Base-by-base conservation (phyloP, 305 asterid genomes). In the Euphrasia arctica region DNA sequence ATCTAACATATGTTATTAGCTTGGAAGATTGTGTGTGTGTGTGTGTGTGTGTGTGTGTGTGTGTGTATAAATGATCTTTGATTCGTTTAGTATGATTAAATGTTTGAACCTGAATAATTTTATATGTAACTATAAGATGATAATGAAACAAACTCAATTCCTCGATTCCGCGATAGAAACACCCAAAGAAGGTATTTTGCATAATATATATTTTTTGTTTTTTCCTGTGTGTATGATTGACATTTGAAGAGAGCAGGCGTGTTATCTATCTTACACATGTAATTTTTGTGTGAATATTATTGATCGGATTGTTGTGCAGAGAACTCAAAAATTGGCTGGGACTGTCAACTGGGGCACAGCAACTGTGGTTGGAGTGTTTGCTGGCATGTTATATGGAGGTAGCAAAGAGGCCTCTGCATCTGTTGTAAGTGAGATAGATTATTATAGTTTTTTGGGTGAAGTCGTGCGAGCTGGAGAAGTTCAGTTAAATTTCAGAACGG, bases 321-420 rank as follows among this genome's bases (percentile, higher is more conserved):
- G 74, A 69, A 59, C 78, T 32, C 74, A 74, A 28, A 87, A 77
- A 70, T 8, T 84, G 77, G 89, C 87, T 36, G 96, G 97, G 59
- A 87, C 89, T 14, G 94, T 79, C 64, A 85, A 83, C 69, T 85
- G 95, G 96, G 98, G 96, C 49, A 75, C 98, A 36, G 93, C 96
- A 42, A 85, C 95, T 50, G 87, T 87, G 8, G 64, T 87, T 72
- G 97, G 93, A 64, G 71, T 92, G 52, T 89, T 92, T 79, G 90
- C 97, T 60, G 98, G 98, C 69, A 74, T 92, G 93, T 64, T 92
- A 49, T 89, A 89, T 74, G 96, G 98, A 41, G 97, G 97, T 62
- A 89, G 97, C 86, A 89, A 85, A 83, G 98, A 87, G 84, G 97
- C 96, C 42, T 79, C 96, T 74, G 95, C 95, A 67, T 92, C 98